These are phyloP conservation scores for Schwanniomyces polymorphus DNA, from an alignment of 805 yeast species.

Conservation along the genomic window DNA sequence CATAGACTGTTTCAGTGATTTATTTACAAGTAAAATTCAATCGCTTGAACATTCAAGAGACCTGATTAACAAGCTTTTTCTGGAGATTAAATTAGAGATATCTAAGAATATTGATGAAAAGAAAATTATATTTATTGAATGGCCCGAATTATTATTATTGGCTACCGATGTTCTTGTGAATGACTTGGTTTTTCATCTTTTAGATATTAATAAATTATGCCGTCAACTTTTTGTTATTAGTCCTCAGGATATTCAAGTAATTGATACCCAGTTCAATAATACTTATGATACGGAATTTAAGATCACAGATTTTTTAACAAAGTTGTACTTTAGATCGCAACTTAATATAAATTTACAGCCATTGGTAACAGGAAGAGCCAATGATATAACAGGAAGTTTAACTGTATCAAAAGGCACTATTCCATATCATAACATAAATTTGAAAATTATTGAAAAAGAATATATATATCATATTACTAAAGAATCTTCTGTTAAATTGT, in stretches of 20 bases:
- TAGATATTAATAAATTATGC: slow-evolving; percentile 30
- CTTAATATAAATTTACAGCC: slow-evolving; percentile 62
- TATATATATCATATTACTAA: slow-evolving; percentile 59
- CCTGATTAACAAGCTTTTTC: slow-evolving; percentile 17
- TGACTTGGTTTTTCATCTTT: slow-evolving; percentile 32
- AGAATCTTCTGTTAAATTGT: slow-evolving; percentile 50
- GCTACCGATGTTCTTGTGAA: slow-evolving; percentile 39
- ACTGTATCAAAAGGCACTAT: slow-evolving; percentile 58
- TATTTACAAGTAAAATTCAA: slow-evolving; percentile 36
- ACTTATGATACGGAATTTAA: slow-evolving; percentile 37
- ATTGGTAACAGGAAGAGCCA: slow-evolving; percentile 76
- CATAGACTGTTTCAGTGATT: slow-evolving; percentile 48
- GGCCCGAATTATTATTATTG: slow-evolving; percentile 46
- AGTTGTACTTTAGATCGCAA: slow-evolving; percentile 50
- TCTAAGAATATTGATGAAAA: slow-evolving; percentile 5
- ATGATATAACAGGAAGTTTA: slow-evolving; percentile 75
- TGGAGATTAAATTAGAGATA: slow-evolving; percentile 11
- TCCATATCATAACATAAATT: slow-evolving; percentile 19
- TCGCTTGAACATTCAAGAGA: slow-evolving; percentile 16
- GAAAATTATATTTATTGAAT: slow-evolving; percentile 42
- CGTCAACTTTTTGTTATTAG: slow-evolving; percentile 35
- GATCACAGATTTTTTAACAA: slow-evolving; percentile 47
- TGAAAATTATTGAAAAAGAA: slow-evolving; percentile 53
- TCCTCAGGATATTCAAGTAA: slow-evolving; percentile 35
- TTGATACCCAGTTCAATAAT: slow-evolving; percentile 23